These are phyloP conservation scores for Crithidia fasciculata DNA, from an alignment of 208 protist species.

Conservation along the genomic window DNA sequence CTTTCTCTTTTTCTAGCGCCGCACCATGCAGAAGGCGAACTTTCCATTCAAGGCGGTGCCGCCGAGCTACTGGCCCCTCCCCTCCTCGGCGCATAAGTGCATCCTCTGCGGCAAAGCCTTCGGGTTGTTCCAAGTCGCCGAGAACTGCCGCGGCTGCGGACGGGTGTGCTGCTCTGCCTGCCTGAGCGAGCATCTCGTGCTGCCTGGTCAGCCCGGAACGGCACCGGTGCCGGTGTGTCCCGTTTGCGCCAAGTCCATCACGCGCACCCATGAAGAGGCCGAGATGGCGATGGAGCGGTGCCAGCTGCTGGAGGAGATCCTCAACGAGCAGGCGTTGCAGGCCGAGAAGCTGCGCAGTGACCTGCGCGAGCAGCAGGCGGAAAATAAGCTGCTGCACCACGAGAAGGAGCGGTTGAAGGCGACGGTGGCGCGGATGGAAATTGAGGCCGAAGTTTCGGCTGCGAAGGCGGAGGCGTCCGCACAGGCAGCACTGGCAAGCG, in stretches of 20 bases:
- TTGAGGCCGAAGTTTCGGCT: conserved; percentile 41
- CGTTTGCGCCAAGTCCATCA: conserved; percentile 49
- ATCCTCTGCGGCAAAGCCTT: conserved; percentile 57
- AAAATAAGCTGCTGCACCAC: conserved; percentile 53
- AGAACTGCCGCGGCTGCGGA: conserved; percentile 67
- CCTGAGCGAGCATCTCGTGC: conserved; percentile 44
- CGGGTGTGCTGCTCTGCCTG: conserved; percentile 62
- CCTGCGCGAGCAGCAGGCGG: conserved; percentile 44
- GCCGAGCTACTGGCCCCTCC: conserved; percentile 41
- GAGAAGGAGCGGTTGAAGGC: conserved; percentile 47
- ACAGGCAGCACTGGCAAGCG: not conserved
- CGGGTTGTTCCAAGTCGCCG: conserved; percentile 35
- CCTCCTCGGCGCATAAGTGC: conserved; percentile 35
- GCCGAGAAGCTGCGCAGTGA: conserved; percentile 45
- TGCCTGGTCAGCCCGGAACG: conserved; percentile 43
- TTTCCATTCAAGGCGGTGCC: conserved; percentile 42
- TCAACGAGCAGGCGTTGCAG: conserved; percentile 54
- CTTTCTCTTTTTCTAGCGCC: not conserved
- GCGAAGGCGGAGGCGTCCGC: conserved; percentile 25
- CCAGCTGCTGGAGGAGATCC: conserved; percentile 48
- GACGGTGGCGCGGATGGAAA: conserved; percentile 40
- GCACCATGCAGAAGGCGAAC: conserved; percentile 1
- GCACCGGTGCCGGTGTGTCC: conserved; percentile 57
- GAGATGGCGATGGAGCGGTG: conserved; percentile 55
- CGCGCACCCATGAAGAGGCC: conserved; percentile 40